Conservation (phyloP, 2,329 filamentous ascomycete genomes). For the Lachnellula suecica region DNA sequence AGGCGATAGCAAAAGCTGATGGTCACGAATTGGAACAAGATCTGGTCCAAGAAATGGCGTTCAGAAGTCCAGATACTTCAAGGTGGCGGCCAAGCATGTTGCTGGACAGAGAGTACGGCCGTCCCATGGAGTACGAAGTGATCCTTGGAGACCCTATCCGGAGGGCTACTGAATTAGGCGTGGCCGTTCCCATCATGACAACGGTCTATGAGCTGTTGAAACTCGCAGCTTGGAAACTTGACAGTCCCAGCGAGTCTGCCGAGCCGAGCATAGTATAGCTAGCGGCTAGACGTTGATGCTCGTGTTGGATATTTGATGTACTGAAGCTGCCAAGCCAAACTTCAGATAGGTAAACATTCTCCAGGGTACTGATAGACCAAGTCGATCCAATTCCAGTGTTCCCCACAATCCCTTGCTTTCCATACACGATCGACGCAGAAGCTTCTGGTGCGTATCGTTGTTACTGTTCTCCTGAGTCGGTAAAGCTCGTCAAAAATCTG, state of each 20-base stretch:
- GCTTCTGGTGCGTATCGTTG: slow-evolving; percentile 24
- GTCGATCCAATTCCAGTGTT: slow-evolving; percentile 33
- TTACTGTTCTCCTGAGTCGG: slow-evolving; percentile 28
- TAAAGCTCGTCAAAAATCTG: slow-evolving; percentile 29
- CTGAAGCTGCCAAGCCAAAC: no score
- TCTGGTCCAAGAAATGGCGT: slow-evolving; percentile 12
- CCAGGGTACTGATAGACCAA: slow-evolving; percentile 27
- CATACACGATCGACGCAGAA: slow-evolving; percentile 32
- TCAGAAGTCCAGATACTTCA: slow-evolving; percentile 9
- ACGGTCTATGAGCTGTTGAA: slow-evolving; percentile 52
- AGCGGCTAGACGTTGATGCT: no score
- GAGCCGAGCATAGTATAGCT: neutral
- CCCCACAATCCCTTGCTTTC: slow-evolving; percentile 27
- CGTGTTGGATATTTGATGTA: no score
- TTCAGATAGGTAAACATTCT: slow-evolving; percentile 33
- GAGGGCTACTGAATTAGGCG: slow-evolving; percentile 45
- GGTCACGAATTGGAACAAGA: slow-evolving; percentile 22
- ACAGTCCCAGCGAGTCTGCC: slow-evolving; percentile 5
- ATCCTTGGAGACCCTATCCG: slow-evolving; percentile 52
- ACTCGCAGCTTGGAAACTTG: slow-evolving; percentile 43
- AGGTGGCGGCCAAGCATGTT: slow-evolving; percentile 42
- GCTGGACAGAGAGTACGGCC: slow-evolving; percentile 48
- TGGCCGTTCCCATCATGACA: slow-evolving; percentile 49
- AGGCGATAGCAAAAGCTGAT: slow-evolving; percentile 20
- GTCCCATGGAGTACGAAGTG: slow-evolving; percentile 52